Conservation (phyloP, 805 yeast species). For the Allodekkera sacchari region DNA sequence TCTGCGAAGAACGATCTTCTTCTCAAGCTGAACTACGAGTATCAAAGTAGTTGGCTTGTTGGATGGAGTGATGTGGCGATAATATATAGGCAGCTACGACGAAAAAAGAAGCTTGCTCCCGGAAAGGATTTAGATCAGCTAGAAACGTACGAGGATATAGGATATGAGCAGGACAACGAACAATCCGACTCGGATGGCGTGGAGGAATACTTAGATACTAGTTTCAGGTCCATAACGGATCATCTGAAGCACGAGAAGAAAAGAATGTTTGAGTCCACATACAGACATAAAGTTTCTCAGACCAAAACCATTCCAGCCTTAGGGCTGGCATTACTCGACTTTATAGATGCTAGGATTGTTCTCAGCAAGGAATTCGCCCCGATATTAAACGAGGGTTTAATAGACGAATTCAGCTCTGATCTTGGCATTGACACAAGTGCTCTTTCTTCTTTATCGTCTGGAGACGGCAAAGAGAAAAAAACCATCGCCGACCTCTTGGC, state of each 20-base stretch:
- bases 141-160: conserved; percentile 1
- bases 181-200: neutral
- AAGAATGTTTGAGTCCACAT: conserved; percentile 21
- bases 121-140: conserved; percentile 6
- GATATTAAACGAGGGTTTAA: conserved; percentile 24
- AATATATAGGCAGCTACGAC: conserved; percentile 21
- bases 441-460: conserved; percentile 4
- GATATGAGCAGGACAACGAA: conserved; percentile 13
- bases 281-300: conserved; percentile 24
- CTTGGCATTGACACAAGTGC: conserved; percentile 21
- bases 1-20: conserved; percentile 18
- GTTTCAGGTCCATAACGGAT: conserved; percentile 14
- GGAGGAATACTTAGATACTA: neutral
- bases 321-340: conserved; percentile 48
- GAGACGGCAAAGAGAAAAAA: conserved; percentile 9
- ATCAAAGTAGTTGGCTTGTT: conserved; percentile 62
- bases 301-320: conserved; percentile 40
- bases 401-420: conserved; percentile 26
- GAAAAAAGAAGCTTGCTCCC: conserved; percentile 4
- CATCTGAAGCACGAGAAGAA: conserved; percentile 19
- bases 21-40: conserved; percentile 39
- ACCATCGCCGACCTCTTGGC: conserved; percentile 16
- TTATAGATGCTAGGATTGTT: conserved; percentile 40
- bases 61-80: conserved; percentile 57
- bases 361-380: conserved; percentile 36